Percentiles rank a stretch among this genome's conserved stretches.
These are phyloP conservation scores for Cryptosporidium meleagridis DNA, from an alignment of 169 alveolate genomes.

Conservation along the genomic window DNA sequence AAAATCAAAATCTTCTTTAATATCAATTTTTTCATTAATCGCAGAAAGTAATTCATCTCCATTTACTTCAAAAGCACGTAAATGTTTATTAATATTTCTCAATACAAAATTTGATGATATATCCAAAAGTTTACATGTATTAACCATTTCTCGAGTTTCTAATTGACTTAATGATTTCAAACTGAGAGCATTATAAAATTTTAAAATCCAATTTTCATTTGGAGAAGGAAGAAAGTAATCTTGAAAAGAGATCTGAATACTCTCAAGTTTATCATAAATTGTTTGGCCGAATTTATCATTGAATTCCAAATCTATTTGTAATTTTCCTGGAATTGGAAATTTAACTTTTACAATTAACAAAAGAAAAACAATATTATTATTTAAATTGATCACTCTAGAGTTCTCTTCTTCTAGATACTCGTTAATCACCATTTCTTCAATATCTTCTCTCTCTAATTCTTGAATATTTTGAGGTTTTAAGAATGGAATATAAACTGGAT, in stretches of 20 bases:
- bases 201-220: neutral
- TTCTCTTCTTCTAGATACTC: neutral
- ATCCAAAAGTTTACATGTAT: conserved; percentile 38
- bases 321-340: conserved; percentile 24
- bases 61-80: conserved; percentile 8
- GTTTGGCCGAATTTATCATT: conserved; percentile 24
- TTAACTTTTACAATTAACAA: conserved; percentile 36
- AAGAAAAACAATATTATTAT: neutral
- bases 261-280: neutral
- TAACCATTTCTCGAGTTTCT: neutral
- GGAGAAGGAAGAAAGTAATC: conserved; percentile 45
- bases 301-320: conserved; percentile 13
- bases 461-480: conserved; percentile 27
- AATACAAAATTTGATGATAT: neutral
- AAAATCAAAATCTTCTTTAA: conserved; percentile 40
- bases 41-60: neutral
- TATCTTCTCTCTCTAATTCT: conserved; percentile 13
- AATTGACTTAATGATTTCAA: neutral
- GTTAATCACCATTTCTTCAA: conserved; percentile 6
- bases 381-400: neutral
- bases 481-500: conserved; percentile 36
- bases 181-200: neutral
- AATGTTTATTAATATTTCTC: conserved; percentile 3
- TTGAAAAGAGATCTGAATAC: conserved; percentile 31
- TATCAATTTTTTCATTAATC: conserved; percentile 10